Base-by-base conservation (phyloP, 2,329 filamentous ascomycete species). In the Fusarium pseudocircinatum region DNA sequence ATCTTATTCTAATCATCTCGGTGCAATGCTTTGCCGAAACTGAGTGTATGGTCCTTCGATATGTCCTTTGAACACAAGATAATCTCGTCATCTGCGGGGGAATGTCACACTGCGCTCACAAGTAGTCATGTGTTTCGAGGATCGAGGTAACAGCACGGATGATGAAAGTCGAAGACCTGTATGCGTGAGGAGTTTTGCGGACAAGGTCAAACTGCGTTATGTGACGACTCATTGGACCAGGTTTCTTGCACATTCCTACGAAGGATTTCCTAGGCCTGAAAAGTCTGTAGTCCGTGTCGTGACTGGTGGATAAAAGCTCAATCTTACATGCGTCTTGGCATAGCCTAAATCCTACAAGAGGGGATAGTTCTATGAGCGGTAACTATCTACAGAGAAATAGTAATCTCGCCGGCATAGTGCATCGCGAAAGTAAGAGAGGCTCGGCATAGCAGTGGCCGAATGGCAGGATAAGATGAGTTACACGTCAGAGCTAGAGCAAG, bases 321-420 rank as follows among this genome's bases (percentile, higher is more conserved):
- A 20, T 43, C 40, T 34, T 39, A 39, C 18, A 47, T 63, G 52
- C 28, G 28, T 43, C 42, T 26, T 32, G 28, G 11, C 37, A 32
- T n/a, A 63, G 53, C 52, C 60, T 58, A 15, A 42, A 63, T 63
- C 60, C 60, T 59, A 47, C 52, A 36, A 18, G 37, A 58, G 42
- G 34, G 22, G 52, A 36, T 18, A 12, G 5, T 10, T 4, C 24
- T 22, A 20, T n/a, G 40, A 58, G 18, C 7, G 43, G 52, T 7
- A 63, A 58, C 11, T 32, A 40, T 24, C 20, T 36, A n/a, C 18
- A 24, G 15, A 20, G 15, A 1, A 6, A 9, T 15, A 24, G 7
- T 1, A 39, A 4, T 11, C 20, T 26, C 7, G 5, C 14, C 36
- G 60, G 42, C n/a, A 26, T 42, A 12, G 24, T 47, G n/a, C 40